These are phyloP conservation scores for Termitomyces sp. DNA, from an alignment of 768 basidiomycete species.

Conservation along the genomic window DNA sequence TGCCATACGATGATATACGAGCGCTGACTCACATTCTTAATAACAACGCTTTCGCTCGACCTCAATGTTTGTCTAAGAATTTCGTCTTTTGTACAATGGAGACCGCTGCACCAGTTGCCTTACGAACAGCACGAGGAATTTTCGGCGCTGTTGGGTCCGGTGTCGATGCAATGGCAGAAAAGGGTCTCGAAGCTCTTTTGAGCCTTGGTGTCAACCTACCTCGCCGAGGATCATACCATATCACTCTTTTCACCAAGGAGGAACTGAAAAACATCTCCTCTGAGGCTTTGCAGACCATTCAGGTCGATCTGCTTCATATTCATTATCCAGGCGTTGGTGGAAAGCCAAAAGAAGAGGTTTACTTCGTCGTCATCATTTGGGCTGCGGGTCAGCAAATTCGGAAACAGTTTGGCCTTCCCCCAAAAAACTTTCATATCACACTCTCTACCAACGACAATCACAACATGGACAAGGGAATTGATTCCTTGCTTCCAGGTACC, in stretches of 20 bases:
- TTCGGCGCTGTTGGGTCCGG: constrained; percentile 16
- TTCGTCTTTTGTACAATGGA: constrained; percentile 1
- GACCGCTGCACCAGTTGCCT: background rate
- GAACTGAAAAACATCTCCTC: constrained; percentile 27
- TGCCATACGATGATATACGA: too few species aligned
- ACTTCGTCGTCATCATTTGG: constrained; percentile 52
- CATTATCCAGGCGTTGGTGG: constrained; percentile 38
- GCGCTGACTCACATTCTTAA: background rate
- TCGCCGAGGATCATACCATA: constrained; percentile 26
- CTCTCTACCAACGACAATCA: constrained; percentile 39
- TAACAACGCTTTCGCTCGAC: background rate
- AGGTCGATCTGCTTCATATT: constrained; percentile 26
- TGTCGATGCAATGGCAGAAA: constrained; percentile 16
- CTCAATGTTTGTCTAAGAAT: background rate
- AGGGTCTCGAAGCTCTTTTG: constrained; percentile 2
- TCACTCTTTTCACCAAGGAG: constrained; percentile 37
- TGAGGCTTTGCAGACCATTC: constrained; percentile 19
- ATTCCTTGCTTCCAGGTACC: constrained; percentile 37
- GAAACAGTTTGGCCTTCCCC: constrained; percentile 42
- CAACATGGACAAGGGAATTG: constrained; percentile 43
- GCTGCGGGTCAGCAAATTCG: constrained; percentile 48
- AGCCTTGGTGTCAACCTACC: background rate
- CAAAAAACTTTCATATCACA: constrained; percentile 55
- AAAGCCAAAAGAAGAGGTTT: constrained; percentile 24
- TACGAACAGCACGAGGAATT: constrained; percentile 16